Conservation (phyloP, 2,329 filamentous ascomycete genomes). For the Shiraia bambusicola region DNA sequence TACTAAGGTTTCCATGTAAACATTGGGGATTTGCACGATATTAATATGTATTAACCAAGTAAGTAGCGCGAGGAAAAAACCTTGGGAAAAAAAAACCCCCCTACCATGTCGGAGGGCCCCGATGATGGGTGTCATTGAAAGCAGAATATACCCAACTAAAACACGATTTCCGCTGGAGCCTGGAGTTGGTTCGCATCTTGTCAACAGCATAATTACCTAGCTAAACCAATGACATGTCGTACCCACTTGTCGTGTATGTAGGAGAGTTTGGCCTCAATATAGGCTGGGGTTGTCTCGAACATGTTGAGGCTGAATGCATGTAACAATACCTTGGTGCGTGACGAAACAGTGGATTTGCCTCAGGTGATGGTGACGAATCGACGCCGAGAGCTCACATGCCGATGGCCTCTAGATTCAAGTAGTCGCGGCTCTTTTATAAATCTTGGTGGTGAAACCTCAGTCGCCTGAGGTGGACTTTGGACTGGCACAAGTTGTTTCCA, state of each 20-base stretch:
- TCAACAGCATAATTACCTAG: constrained; percentile 27
- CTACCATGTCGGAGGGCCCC: constrained; percentile 17
- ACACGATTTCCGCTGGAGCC: constrained; percentile 14
- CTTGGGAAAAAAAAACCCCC: too few relatives aligned
- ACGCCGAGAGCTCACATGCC: background rate
- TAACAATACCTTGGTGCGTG: constrained; percentile 2
- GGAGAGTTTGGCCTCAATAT: constrained; percentile 4
- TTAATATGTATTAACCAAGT: too few relatives aligned
- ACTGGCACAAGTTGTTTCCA: background rate
- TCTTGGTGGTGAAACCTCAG: background rate
- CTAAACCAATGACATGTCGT: constrained; percentile 18
- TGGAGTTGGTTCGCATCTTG: too few relatives aligned
- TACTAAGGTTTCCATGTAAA: too few relatives aligned
- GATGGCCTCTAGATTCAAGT: background rate
- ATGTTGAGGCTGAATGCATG: constrained; percentile 11
- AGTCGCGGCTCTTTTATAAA: too few relatives aligned
- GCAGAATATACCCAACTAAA: too few relatives aligned
- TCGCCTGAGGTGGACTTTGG: background rate
- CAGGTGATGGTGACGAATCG: background rate
- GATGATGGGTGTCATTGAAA: constrained; percentile 9
- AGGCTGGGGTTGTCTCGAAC: constrained; percentile 1
- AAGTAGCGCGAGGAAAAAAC: too few relatives aligned
- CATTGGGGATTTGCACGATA: too few relatives aligned
- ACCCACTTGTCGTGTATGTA: constrained; percentile 25
- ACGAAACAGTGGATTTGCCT: background rate